phyloP scores from a whole-genome alignment of 352 stramenopile genomes.

The Phytophthora pseudosyringae region DNA sequence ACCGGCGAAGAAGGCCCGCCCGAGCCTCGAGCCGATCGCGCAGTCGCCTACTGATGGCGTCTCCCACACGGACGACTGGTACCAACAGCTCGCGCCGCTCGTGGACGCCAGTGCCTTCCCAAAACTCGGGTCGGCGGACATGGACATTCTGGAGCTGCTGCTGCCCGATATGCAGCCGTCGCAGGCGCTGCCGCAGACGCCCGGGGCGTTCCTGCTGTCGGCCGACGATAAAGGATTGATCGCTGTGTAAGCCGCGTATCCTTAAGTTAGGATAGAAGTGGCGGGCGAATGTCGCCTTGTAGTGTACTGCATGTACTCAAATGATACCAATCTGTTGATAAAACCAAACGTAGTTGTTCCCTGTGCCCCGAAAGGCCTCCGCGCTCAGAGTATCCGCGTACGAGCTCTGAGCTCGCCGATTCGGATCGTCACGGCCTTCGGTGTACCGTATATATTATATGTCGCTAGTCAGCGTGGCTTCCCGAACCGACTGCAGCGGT shows the following conservation, averaged over 20 bases:
- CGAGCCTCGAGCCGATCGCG: conserved; percentile 6
- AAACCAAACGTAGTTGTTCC: too few relatives aligned
- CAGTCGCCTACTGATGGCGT: conserved; percentile 7
- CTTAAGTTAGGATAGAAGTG: neutral
- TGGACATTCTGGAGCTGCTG: conserved; percentile 33
- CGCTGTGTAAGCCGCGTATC: conserved; percentile 3
- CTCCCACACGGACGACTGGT: neutral
- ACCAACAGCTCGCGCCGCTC: conserved; percentile 2
- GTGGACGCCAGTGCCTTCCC: neutral
- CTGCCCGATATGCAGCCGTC: conserved; percentile 25
- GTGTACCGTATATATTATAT: conserved; percentile 32
- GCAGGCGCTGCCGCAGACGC: conserved; percentile 10
- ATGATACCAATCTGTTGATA: too few relatives aligned
- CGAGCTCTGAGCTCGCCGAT: neutral
- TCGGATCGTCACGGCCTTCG: neutral
- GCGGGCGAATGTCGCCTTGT: neutral
- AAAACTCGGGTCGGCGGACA: conserved; percentile 15
- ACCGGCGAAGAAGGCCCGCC: conserved; percentile 3
- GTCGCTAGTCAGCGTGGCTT: conserved; percentile 1
- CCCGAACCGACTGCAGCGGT: conserved; percentile 10
- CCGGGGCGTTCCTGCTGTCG: conserved; percentile 22
- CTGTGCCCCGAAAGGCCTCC: too few relatives aligned
- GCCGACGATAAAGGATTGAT: conserved; percentile 16
- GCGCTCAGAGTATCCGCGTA: too few relatives aligned
- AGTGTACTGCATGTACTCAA: too few relatives aligned